These are phyloP conservation scores for Fusarium sp. DNA, from an alignment of 2,329 filamentous ascomycete genomes.

Conservation along the genomic window DNA sequence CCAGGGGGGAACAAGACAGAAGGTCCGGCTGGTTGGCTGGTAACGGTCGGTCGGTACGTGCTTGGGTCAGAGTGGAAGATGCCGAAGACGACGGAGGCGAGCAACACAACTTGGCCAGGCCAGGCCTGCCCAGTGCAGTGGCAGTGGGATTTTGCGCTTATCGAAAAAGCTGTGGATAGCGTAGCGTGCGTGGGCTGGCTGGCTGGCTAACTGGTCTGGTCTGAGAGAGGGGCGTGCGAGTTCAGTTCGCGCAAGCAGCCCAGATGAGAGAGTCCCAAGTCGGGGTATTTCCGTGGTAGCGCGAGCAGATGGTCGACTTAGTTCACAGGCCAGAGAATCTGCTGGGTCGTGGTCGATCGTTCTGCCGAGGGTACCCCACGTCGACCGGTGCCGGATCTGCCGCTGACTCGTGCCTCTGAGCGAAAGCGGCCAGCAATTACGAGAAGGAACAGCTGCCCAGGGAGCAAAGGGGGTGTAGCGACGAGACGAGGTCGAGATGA, in stretches of 20 bases:
- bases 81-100: slow-evolving; percentile 29
- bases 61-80: slow-evolving; percentile 28
- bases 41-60: slow-evolving; percentile 19
- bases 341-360: slow-evolving; percentile 40
- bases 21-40: slow-evolving; percentile 3
- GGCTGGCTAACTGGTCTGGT: slow-evolving; percentile 14
- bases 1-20: background rate
- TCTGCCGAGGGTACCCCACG: slow-evolving; percentile 46
- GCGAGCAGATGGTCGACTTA: slow-evolving; percentile 38
- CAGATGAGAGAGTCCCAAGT: slow-evolving; percentile 36
- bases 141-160: slow-evolving; percentile 45
- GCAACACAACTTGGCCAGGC: slow-evolving; percentile 14
- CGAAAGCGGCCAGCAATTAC: slow-evolving; percentile 45
- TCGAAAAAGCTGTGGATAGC: slow-evolving; percentile 44
- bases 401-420: slow-evolving; percentile 45
- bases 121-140: slow-evolving; percentile 38
- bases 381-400: slow-evolving; percentile 46
- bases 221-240: slow-evolving; percentile 38
- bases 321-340: slow-evolving; percentile 38
- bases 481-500: slow-evolving; percentile 3
- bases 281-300: slow-evolving; percentile 49
- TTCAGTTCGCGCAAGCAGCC: slow-evolving; percentile 30
- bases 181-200: background rate
- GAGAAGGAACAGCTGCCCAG: slow-evolving; percentile 27
- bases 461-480: slow-evolving; percentile 29